Evolutionary conservation across 768 basidiomycete genomes (phyloP), one percentile per base, ranked within the genome.

Genomic region (Cytidiella melzeri): DNA sequence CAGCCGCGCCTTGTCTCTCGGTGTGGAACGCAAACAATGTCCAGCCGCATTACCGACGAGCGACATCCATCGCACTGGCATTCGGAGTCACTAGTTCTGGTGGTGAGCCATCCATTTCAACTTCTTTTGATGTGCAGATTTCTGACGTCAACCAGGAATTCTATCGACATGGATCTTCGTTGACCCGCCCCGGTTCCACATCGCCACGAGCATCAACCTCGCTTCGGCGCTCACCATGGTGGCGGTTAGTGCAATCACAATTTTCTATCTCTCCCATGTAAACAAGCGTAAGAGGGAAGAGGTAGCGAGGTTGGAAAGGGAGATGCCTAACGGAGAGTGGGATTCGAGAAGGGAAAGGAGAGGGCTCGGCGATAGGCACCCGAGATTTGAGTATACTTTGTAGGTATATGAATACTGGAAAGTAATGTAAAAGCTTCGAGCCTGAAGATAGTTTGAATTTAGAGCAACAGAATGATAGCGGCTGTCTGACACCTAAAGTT

Each of bases 1-100:
- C 71, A 13, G 61, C 69, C 1, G 77, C 74, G 2, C 78, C 80
- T 1, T 67, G 79, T 0, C 60, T 80, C 25, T 69, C 70, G 5
- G 76, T 80, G 0, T 84, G 83, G 83, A 65, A 67, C 44, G 73
- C 81, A 13, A 84, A 84, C 63, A 83, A 83, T 64, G 69, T 75
- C 5, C 67, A 75, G 5, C 82, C 81, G 0, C 70, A 80, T 51
- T 63, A 70, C 34, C 70, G 80, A 26, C 74, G 81, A 12, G 82
- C 80, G 1, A 81, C 80, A 0, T 67, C 74, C 28, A 69, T 83
- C 45, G 81, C 80, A 13, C 70, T 82, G 20, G 72, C 72, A 0
- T 76, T 80, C 54, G 76, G 77, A 53, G 69, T 76, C 69, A 75
- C 76, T 20, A 82, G 82, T 55, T 66, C 72, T 0, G 80, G 80